Conservation (phyloP, 1,284 basidiomycete species). For the Taiwanofungus camphoratus region DNA sequence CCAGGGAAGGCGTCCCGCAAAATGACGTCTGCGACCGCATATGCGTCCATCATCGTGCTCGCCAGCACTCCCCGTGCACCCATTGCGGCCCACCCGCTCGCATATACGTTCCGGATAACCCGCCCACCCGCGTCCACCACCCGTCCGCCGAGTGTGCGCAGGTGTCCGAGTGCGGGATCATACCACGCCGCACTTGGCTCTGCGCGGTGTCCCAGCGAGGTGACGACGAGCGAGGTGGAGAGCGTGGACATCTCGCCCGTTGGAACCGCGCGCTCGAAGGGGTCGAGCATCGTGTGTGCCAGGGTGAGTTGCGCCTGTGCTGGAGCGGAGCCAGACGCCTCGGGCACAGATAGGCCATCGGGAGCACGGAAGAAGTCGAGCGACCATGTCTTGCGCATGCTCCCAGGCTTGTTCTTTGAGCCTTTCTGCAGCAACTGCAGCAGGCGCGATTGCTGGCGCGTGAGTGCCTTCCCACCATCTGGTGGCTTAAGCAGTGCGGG, state of each 20-base stretch:
- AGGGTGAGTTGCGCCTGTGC: constrained; percentile 40
- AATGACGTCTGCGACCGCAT: constrained; percentile 70
- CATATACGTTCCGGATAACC: constrained; percentile 68
- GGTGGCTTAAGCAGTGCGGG: constrained; percentile 37
- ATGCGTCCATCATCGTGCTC: constrained; percentile 92
- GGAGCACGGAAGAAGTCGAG: constrained; percentile 81
- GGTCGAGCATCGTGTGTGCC: constrained; percentile 57
- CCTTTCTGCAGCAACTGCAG: constrained; percentile 68
- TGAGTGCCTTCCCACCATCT: constrained; percentile 29
- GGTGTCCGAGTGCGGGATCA: constrained; percentile 45
- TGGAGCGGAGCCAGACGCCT: not conserved
- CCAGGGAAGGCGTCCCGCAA: constrained; percentile 44
- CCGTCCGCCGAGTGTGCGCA: constrained; percentile 49
- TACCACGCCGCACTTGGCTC: constrained; percentile 53
- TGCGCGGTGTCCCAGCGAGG: constrained; percentile 83
- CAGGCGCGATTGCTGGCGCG: constrained; percentile 64
- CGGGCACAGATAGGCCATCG: constrained; percentile 34
- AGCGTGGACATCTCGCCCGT: constrained; percentile 54
- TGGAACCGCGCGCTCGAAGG: constrained; percentile 46
- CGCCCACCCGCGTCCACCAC: constrained; percentile 41
- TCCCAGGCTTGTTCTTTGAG: constrained; percentile 44
- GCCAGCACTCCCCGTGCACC: constrained; percentile 94
- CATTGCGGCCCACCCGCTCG: constrained; percentile 90
- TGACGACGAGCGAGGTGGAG: constrained; percentile 76
- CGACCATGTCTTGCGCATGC: constrained; percentile 65